Evolutionary conservation across 1,284 basidiomycete genomes (phyloP), one percentile per base, ranked within the genome.

Genomic region (Ganoderma lingzhi): DNA sequence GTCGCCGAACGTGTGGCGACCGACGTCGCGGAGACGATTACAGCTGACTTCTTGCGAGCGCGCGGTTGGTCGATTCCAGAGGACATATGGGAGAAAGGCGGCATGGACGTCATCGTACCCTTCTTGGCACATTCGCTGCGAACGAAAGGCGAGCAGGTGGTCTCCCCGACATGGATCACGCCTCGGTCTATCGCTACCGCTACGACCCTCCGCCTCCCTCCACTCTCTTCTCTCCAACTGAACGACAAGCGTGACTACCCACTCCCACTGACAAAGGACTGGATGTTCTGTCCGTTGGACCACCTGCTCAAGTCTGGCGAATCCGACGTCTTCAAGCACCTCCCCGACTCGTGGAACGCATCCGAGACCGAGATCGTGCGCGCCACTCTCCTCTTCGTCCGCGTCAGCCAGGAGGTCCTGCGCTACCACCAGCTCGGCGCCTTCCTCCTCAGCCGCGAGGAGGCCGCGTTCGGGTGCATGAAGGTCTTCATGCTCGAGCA

Each of bases 401-500:
- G 74, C 15, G 72, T 78, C 45, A 73, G 74, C 35, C 75, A 78
- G 41, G 76, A 79, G 62, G 76, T 76, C 28, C 62, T 91, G n/a
- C 71, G 71, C n/a, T 78, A 75, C 17, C 85, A 85, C 74, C 83
- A 82, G 0, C 79, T 89, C 55, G 71, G 68, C 1, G 70, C 76
- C 30, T 83, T 87, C 67, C 79, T 81, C 4, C 78, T 90, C 73
- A 82, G 80, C 19, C 82, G 86, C 28, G 86, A 87, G 51, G 89
- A 93, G 73, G 82, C 85, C 1, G 82, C 91, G 3, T 93, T 97
- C 73, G 88, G 87, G 44, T 91, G 95, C 73, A 96, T 97, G 93
- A 96, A 95, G 76, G 90, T 98, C 15, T 97, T 96, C 82, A 96
- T 98, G 95, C 88, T 99, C 23, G 97, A 98, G 79, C 93, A 97